A percentile compares a stretch with the other conserved stretches of the same genome.
Conservation (phyloP, 140 eudicot genomes). For the Cichorium intybus region DNA sequence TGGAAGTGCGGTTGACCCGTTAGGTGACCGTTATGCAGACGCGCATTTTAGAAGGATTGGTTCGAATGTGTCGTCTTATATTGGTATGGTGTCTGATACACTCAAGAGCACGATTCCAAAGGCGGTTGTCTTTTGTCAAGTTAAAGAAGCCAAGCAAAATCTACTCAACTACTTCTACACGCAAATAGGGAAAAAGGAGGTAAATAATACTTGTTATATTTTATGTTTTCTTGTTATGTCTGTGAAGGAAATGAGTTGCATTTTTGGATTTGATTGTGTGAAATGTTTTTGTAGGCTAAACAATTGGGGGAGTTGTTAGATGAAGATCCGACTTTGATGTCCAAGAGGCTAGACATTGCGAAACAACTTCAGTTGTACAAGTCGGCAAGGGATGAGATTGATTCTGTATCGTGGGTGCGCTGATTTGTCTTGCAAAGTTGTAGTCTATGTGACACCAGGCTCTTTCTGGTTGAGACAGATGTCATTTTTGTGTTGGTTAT, state of each 20-base stretch:
- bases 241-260: too few species aligned
- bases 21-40: constrained; percentile 63
- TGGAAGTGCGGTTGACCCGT: constrained; percentile 42
- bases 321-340: constrained; percentile 54
- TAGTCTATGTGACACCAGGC: not conserved
- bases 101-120: constrained; percentile 69
- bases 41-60: constrained; percentile 68
- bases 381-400: constrained; percentile 53
- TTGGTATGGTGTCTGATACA: constrained; percentile 60
- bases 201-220: constrained; percentile 8
- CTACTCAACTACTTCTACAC: constrained; percentile 67
- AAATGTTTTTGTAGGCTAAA: constrained; percentile 33
- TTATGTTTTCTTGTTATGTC: too few species aligned
- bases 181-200: constrained; percentile 71
- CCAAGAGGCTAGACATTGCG: constrained; percentile 43
- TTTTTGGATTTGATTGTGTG: not conserved
- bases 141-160: constrained; percentile 67
- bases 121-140: constrained; percentile 78
- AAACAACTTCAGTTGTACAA: constrained; percentile 48
- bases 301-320: constrained; percentile 43
- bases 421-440: constrained; percentile 24
- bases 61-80: constrained; percentile 68
- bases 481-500: constrained; percentile 5
- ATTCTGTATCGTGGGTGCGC: constrained; percentile 47
- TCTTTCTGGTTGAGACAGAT: not conserved